Percentiles rank a stretch among this genome's conserved stretches.
These are phyloP conservation scores for Echinosophora koreensis DNA, from an alignment of 306 rosid genomes.

Conservation along the genomic window DNA sequence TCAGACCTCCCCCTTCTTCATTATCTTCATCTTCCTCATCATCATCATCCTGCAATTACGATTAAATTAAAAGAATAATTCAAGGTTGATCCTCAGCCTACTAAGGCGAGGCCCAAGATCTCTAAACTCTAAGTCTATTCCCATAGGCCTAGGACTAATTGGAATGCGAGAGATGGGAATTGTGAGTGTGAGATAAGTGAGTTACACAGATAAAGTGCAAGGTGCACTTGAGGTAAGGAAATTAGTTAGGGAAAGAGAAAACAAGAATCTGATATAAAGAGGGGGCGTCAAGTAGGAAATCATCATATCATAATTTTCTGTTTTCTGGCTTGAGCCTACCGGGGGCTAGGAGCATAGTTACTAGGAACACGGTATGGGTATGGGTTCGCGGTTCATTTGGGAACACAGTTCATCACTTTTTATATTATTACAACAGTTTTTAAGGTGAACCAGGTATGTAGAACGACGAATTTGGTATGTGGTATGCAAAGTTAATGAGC, in stretches of 20 bases:
- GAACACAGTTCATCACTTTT: too few relatives aligned
- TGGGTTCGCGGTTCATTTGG: too few relatives aligned
- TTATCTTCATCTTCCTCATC: conserved; percentile 83
- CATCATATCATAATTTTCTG: not conserved
- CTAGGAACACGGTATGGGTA: too few relatives aligned
- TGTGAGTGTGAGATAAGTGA: not conserved
- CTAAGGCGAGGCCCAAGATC: not conserved
- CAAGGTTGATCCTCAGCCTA: not conserved
- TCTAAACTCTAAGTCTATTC: not conserved
- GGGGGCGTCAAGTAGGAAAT: not conserved
- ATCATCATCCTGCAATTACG: conserved; percentile 76
- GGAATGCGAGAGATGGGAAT: not conserved
- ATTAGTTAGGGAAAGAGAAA: not conserved
- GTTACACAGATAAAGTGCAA: not conserved
- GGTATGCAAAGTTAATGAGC: too few relatives aligned
- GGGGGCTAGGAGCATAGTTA: too few relatives aligned
- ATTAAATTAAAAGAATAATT: conserved; percentile 30
- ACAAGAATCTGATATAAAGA: not conserved
- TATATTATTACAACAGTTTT: too few relatives aligned
- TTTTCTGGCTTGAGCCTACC: not conserved
- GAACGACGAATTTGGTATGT: too few relatives aligned
- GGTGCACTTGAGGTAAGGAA: not conserved
- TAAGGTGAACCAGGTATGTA: too few relatives aligned
- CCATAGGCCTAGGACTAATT: not conserved
- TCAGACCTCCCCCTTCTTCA: conserved; percentile 86